Evolutionary conservation across 2,329 filamentous ascomycete species (phyloP), one percentile per base, ranked within the genome.

Genomic region (Exophiala sp.): DNA sequence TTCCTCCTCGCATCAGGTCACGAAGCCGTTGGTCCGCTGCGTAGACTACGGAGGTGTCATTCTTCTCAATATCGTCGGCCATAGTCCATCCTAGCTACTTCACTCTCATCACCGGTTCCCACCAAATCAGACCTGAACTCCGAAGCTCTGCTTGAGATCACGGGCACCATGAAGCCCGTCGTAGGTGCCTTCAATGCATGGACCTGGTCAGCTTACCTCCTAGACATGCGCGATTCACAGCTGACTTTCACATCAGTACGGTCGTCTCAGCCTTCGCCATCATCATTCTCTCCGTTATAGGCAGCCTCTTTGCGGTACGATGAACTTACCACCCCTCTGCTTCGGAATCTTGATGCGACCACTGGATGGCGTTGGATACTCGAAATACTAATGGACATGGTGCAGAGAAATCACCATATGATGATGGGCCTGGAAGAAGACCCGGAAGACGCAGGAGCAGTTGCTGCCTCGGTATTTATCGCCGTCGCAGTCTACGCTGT

Each of bases 181-280:
- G 87, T 97, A 62, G 86, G 88, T 66, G 84, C 88, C 60, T 80
- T 90, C 74, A 90, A 95, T 74, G 91, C 90, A 65, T 96, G 90
- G 89, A 88, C 83, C 75, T 95, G 90, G 90, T 96, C 76, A 66
- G 81, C 69, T 41, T 41, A 4, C 37, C 35, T 38, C 13, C 7
- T 37, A 46, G 32, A 30, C 7, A n/a, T 18, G 6, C 34, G 40
- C 14, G 9, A 27, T 10, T 46, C 16, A 54, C 59, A 43, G 22
- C 49, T 53, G 42, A 46, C 52, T 13, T 19, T 21, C 16, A 30
- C 59, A 58, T 60, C n/a, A 96, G 91, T 77, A 85, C 82, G 56
- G 74, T 83, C 65, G 76, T 84, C 59, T 83, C 80, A 47, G 63
- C 77, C 56, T 83, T 83, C 62, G 81, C 79, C 47, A 80, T 84